Evolutionary conservation across 768 basidiomycete species (phyloP), one percentile per base, ranked within the genome.

Genomic region (Amanita phalloides): DNA sequence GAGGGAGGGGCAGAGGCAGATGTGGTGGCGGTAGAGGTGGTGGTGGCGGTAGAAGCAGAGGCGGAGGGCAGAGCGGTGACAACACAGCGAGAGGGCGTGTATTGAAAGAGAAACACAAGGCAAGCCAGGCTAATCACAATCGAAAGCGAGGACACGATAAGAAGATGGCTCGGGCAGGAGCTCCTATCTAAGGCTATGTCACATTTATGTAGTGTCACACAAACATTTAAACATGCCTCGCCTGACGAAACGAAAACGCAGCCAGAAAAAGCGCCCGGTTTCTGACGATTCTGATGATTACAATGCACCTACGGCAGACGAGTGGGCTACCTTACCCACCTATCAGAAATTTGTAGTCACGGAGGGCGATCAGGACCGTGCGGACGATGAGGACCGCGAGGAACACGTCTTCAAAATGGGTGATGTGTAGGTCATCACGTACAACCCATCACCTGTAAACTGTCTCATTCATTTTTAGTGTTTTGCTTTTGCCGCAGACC

Each of bases 131-230:
- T 2, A 92, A 91, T 59, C 82, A 81, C 60, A 75, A 82, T 54
- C 73, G 91, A 30, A 91, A 87, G 64, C 70, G 87, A 48, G 93
- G 90, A 0, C 86, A 90, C 60, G 93, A 93, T 64, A 87, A 82
- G 67, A 96, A 96, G 71, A 82, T 94, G 86, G 75, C 78, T 8
- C 76, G 72, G 53, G 78, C 71, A 51, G 86, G 79, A 11, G 66
- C 62, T 4, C 26, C 26, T 7, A 28, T 7, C 6, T 7, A 6
- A 17, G 26, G 30, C 30, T 1, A 3, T 30, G 8, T 30, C 30
- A 30, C 30, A 30, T 0, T 17, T 17, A 17, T 17, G 30, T 30
- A 8, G 8, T 9, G 8, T 30, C 33, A 33, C 33, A 33, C 33
- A 8, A 13, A 47, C 17, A 17, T 17, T 17, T 17, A 17, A 17